Evolutionary conservation across 2,329 filamentous ascomycete genomes (phyloP).

Genomic region (Teratosphaeria destructans): DNA sequence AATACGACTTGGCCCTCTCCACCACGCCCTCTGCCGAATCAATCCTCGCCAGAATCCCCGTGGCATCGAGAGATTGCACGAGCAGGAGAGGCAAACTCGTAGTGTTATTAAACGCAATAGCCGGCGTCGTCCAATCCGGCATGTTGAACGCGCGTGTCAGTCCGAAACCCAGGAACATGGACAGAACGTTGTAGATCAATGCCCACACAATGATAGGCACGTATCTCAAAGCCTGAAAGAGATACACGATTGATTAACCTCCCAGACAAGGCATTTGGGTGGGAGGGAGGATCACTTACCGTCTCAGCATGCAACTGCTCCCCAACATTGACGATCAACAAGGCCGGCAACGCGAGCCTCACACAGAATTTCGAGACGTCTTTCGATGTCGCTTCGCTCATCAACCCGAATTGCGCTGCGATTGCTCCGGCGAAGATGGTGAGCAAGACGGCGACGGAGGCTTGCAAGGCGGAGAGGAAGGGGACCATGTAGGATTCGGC

Average conservation of each 20-base stretch:
- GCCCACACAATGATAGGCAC: slow-evolving; percentile 37
- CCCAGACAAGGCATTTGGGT: neutral
- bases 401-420: slow-evolving; percentile 40
- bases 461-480: slow-evolving; percentile 46
- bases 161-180: slow-evolving; percentile 37
- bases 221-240: slow-evolving; percentile 7
- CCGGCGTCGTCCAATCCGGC: slow-evolving; percentile 44
- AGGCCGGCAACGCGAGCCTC: slow-evolving; percentile 42
- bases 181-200: slow-evolving; percentile 39
- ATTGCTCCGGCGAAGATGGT: slow-evolving; percentile 44
- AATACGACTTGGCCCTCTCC: slow-evolving; percentile 53
- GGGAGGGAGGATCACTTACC: slow-evolving; percentile 18
- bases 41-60: slow-evolving; percentile 44
- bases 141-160: slow-evolving; percentile 38
- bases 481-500: slow-evolving; percentile 21
- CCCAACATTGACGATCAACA: slow-evolving; percentile 45
- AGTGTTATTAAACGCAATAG: slow-evolving; percentile 49
- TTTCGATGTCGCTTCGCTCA: slow-evolving; percentile 39
- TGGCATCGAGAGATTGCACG: slow-evolving; percentile 42
- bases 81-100: slow-evolving; percentile 44
- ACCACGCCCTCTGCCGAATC: slow-evolving; percentile 40
- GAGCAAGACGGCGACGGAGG: slow-evolving; percentile 43
- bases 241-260: neutral
- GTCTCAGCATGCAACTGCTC: slow-evolving; percentile 40
- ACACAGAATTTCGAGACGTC: slow-evolving; percentile 45